Conservation (phyloP, 2,329 filamentous ascomycete genomes). For the Ceratocystis lukuohia region DNA sequence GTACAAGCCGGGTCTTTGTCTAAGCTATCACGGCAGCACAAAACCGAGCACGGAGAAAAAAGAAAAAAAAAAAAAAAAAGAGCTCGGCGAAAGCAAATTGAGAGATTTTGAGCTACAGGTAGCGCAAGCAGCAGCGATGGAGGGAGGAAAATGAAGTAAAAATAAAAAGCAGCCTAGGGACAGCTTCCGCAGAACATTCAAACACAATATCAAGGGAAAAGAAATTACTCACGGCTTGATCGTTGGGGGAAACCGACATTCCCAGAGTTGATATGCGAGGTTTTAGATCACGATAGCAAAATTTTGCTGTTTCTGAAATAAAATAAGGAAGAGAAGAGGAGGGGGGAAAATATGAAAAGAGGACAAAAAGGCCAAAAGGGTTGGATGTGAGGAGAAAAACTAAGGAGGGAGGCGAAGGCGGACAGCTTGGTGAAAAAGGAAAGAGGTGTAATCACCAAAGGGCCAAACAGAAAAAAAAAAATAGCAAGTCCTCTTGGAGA, state of each 20-base stretch:
- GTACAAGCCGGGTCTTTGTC: background rate
- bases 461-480: background rate
- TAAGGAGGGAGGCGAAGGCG: background rate
- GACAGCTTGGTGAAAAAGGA: background rate
- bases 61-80: background rate
- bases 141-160: background rate
- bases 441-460: background rate
- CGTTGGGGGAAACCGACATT: constrained; percentile 2
- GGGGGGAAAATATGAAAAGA: background rate
- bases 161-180: background rate
- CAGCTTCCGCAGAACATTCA: too few species aligned
- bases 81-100: background rate
- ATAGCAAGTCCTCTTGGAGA: background rate
- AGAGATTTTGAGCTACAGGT: background rate
- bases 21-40: background rate
- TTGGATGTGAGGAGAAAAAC: background rate
- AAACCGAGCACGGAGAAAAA: background rate
- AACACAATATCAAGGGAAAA: background rate
- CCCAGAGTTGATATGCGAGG: background rate
- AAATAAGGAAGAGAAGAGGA: background rate
- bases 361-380: background rate
- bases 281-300: background rate
- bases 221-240: background rate
- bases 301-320: background rate
- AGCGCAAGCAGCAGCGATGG: background rate